Base-by-base conservation (phyloP, 192 early-diverging fungal species). In the Paraglomus brasilianum region DNA sequence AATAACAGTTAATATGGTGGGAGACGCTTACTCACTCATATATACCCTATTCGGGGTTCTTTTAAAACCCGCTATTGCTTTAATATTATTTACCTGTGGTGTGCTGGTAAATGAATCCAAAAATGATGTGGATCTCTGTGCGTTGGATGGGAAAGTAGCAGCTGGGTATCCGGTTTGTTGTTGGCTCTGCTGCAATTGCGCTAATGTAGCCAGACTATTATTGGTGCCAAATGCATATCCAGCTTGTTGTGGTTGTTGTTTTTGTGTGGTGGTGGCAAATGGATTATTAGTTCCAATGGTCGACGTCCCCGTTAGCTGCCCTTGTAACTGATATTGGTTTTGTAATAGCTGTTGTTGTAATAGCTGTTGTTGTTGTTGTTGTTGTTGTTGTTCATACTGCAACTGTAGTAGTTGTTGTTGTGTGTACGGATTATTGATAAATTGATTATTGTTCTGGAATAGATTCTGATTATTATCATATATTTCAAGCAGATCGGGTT, bases 271-370 rank as follows among this genome's bases (percentile, higher is more conserved):
- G n/a, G 72, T 52, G 24, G 74, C 71, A 70, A 80, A 80, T 10
- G 78, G 78, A 59, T 80, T 80, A 41, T 80, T 80, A 57, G 78
- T 76, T 70, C 78, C 78, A 58, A 80, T 70, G 4, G 69, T 51
- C 45, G 74, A 63, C 7, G 74, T 58, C 0, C 66, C 66, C 22
- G 74, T 78, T 59, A 67, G 59, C 53, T 69, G 67, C 47, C 66
- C 61, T 38, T 77, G 75, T 42, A 75, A 78, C 19, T 74, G 74
- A 60, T 79, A 76, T 53, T 64, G 72, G 10, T 48, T 70, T 22
- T 70, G 64, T 5, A 66, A 59, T 51, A 74, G 77, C 19, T 61
- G 44, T 64, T 69, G 65, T 53, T 38, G 47, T 51, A 72, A 66
- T 36, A 74, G 75, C 45, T 80, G 79, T 45, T 80, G 74, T 45